Evolutionary conservation across 1,284 basidiomycete species (phyloP).

Genomic region (Cryptococcus maquisensis): DNA sequence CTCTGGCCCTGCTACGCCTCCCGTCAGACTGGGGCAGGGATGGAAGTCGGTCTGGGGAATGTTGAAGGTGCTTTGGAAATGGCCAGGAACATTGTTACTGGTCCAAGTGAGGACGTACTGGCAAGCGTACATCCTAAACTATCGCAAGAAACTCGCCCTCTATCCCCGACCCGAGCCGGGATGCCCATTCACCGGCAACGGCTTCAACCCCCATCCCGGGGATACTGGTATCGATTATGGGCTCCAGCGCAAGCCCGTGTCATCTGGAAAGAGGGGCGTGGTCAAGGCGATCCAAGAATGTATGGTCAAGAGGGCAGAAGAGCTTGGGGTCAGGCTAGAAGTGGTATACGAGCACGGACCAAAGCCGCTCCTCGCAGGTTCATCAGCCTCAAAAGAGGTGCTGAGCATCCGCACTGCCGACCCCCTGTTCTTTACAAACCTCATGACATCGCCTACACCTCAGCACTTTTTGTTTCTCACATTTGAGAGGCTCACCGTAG

Average conservation of each 20-base stretch:
- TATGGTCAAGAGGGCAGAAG: conserved; percentile 44
- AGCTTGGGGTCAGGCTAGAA: conserved; percentile 45
- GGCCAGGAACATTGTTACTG: conserved; percentile 60
- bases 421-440: conserved; percentile 55
- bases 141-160: conserved; percentile 59
- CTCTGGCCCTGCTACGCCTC: conserved; percentile 46
- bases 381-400: neutral
- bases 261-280: conserved; percentile 51
- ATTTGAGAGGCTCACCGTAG: conserved; percentile 40
- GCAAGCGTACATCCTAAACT: conserved; percentile 65
- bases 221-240: conserved; percentile 6
- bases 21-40: conserved; percentile 47
- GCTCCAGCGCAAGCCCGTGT: conserved; percentile 48
- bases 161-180: conserved; percentile 63
- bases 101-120: conserved; percentile 63
- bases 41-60: conserved; percentile 33
- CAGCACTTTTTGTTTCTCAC: conserved; percentile 50
- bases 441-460: conserved; percentile 54
- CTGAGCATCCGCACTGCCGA: conserved; percentile 57
- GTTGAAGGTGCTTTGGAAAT: conserved; percentile 50
- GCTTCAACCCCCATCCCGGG: conserved; percentile 21
- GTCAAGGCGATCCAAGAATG: conserved; percentile 45
- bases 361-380: no score
- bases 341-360: conserved; percentile 30
- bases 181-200: conserved; percentile 27